phyloP scores from a whole-genome alignment of 768 basidiomycete species.

The Galerina marginata region DNA sequence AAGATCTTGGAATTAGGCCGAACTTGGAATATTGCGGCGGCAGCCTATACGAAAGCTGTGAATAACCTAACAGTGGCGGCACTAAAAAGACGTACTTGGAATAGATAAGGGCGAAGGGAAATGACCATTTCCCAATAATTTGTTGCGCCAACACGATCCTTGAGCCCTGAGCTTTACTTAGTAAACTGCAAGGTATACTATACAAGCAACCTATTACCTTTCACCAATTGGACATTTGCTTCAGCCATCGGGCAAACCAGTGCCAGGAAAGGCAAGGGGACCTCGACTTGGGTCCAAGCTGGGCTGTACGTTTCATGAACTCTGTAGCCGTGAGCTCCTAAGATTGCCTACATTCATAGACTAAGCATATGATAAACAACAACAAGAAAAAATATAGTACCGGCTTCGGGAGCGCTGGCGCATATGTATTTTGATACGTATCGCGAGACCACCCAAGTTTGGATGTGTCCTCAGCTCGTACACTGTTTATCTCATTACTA shows the following conservation, averaged over 20 bases:
- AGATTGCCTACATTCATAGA: conserved; percentile 12
- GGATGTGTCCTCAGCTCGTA: no score
- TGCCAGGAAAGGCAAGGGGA: not conserved
- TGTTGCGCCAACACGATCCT: not conserved
- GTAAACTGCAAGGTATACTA: no score
- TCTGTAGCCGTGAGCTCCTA: conserved; percentile 11
- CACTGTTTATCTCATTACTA: no score
- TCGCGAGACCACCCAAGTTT: conserved; percentile 27
- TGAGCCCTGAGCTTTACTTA: not conserved
- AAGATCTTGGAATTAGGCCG: not conserved
- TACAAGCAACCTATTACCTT: no score
- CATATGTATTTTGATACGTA: conserved; percentile 27
- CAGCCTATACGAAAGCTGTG: not conserved
- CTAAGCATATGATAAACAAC: not conserved
- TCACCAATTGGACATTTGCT: not conserved
- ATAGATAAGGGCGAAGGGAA: conserved; percentile 1
- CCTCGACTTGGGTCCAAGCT: conserved; percentile 3
- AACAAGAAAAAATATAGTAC: conserved; percentile 6
- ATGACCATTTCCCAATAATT: not conserved
- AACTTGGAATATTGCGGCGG: not conserved
- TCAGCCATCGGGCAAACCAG: conserved; percentile 1
- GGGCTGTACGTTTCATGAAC: conserved; percentile 9
- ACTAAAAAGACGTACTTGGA: not conserved
- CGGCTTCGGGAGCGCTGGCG: conserved; percentile 28
- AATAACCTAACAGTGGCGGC: not conserved